Evolutionary conservation across 805 yeast genomes (phyloP).

Genomic region (Zygoascus flipseniorum): DNA sequence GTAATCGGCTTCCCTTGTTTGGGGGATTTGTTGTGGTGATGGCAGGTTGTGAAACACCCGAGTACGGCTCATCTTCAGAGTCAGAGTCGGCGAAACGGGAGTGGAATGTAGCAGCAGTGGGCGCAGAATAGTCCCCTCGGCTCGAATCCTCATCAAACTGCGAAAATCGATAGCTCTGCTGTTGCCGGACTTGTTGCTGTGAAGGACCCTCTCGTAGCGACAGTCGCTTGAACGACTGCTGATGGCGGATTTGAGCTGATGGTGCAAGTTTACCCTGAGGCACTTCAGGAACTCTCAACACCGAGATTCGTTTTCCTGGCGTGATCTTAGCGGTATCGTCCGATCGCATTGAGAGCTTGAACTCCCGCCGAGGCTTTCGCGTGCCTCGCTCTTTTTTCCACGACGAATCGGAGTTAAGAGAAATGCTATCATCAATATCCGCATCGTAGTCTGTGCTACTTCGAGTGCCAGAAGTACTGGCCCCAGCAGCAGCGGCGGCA

Average conservation of each 20-base stretch:
- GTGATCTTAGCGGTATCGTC: conserved; percentile 2
- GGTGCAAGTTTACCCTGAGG: not conserved
- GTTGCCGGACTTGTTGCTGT: not conserved
- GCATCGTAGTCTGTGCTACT: conserved; percentile 1
- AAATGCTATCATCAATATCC: conserved; percentile 14
- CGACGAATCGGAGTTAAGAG: conserved; percentile 19
- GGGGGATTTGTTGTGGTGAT: conserved; percentile 1
- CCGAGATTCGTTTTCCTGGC: not conserved
- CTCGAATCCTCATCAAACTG: not conserved
- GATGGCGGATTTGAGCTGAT: not conserved
- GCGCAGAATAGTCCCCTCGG: not conserved
- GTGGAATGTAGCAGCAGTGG: conserved; percentile 11
- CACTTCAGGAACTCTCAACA: not conserved
- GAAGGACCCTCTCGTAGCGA: conserved; percentile 4
- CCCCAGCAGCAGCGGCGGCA: not conserved
- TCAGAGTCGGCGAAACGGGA: conserved; percentile 29
- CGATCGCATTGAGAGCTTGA: conserved; percentile 9
- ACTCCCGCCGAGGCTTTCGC: not conserved
- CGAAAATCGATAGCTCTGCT: not conserved
- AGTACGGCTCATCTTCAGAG: conserved; percentile 22
- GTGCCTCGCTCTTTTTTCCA: conserved; percentile 16
- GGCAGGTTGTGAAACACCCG: not conserved
- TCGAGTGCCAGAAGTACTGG: not conserved
- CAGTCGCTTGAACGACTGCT: conserved; percentile 3
- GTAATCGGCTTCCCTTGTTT: not conserved